Evolutionary conservation across 108 stramenopile genomes (phyloP), one percentile per base, ranked within the genome.

Genomic region (Skeletonema menzelii): DNA sequence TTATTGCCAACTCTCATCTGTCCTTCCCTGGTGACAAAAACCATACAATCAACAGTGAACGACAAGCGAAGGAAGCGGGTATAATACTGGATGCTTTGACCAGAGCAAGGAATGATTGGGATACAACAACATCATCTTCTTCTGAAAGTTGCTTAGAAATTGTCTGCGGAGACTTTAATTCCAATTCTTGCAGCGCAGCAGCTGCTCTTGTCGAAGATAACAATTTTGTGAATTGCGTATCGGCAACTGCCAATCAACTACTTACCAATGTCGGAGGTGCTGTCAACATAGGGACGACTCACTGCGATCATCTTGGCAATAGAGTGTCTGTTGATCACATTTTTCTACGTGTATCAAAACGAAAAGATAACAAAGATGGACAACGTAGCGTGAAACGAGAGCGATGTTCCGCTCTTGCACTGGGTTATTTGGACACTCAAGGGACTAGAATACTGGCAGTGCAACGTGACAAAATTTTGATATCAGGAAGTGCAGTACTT

Each of bases 151-250:
- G 46, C 38, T 58, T 82, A 4, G 59, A 82, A 68, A 56, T 73
- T 5, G 61, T 82, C 10, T 72, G 74, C 35, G 81, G 81, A 5
- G 81, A 82, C 38, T 82, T 82, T 66, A 82, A 82, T 59, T 82
- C 76, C 30, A 73, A 82, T 27, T 77, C 76, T 3, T 46, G 60
- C n/a, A 77, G 74, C 8, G 55, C 59, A n/a, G 81, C 81, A 4
- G 81, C 81, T 12, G 30, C 61, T 7, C 30, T 44, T 28, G 64
- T 73, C 12, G 81, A 82, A 42, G 66, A 70, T 5, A 56, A 73
- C 58, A 70, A 70, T 20, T 82, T 68, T 62, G 77, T 77, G 22
- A 82, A 82, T 49, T 76, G 76, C 47, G 74, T 70, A 32, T 82
- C 81, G 0, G 81, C 81, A 22, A 60, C 70, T 0, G 76, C 81